phyloP scores from a whole-genome alignment of 1,284 basidiomycete species.

The Trametes hirsuta region DNA sequence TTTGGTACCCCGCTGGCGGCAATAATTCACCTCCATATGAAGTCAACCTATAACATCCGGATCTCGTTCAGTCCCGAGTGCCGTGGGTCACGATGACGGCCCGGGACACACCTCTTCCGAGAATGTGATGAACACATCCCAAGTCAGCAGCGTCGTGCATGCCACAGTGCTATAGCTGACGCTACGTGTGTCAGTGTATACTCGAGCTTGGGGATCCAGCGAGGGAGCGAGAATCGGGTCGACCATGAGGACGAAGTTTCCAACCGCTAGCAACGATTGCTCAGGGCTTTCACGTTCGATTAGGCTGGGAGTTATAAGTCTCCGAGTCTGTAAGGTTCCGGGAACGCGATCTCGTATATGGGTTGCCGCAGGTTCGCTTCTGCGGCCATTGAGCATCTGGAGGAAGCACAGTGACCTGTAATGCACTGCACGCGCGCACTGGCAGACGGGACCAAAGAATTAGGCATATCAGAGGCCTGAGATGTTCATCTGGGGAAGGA shows the following conservation, averaged over 20 bases:
- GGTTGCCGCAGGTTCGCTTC: too few relatives aligned
- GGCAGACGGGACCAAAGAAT: too few relatives aligned
- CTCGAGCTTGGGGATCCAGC: neutral
- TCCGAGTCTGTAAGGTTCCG: too few relatives aligned
- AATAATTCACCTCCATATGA: conserved; percentile 19
- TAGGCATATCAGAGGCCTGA: too few relatives aligned
- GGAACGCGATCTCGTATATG: too few relatives aligned
- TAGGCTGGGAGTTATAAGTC: too few relatives aligned
- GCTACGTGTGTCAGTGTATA: conserved; percentile 8
- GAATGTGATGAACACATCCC: conserved; percentile 23
- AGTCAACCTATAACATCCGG: conserved; percentile 2
- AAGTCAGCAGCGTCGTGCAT: conserved; percentile 18
- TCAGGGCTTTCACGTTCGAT: too few relatives aligned
- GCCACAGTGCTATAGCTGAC: conserved; percentile 25
- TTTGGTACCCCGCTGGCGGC: neutral
- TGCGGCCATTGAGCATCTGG: too few relatives aligned
- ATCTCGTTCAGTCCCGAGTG: neutral
- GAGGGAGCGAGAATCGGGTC: neutral
- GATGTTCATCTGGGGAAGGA: too few relatives aligned
- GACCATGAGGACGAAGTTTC: neutral
- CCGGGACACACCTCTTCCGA: conserved; percentile 20
- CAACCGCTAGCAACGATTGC: neutral
- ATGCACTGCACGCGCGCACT: too few relatives aligned
- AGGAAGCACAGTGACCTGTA: too few relatives aligned
- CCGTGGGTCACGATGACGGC: too few relatives aligned